Evolutionary conservation across 2,329 filamentous ascomycete genomes (phyloP).

Genomic region (Calonectria hawksworthii): DNA sequence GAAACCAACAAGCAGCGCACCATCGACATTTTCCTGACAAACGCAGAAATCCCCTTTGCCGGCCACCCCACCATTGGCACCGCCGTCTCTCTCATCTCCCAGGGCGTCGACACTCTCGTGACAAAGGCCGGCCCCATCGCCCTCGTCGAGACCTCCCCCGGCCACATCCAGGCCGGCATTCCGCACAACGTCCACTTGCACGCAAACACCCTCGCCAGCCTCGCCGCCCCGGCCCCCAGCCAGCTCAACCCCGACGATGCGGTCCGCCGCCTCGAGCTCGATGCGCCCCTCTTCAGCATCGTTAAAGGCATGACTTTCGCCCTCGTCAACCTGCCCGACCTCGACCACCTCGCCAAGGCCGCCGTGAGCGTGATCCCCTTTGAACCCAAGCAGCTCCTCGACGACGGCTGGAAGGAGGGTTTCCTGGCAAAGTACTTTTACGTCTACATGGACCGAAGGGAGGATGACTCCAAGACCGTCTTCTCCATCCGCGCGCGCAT

Average conservation of each 20-base stretch:
- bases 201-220: conserved; percentile 53
- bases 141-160: conserved; percentile 54
- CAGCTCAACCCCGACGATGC: conserved; percentile 47
- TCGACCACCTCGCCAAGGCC: conserved; percentile 68
- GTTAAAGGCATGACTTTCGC: conserved; percentile 82
- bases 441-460: conserved; percentile 55
- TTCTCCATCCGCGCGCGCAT: conserved; percentile 70
- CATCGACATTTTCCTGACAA: conserved; percentile 72
- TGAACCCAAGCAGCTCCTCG: conserved; percentile 55
- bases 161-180: conserved; percentile 72
- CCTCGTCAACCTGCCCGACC: conserved; percentile 71
- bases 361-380: conserved; percentile 52
- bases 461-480: conserved; percentile 44
- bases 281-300: conserved; percentile 70
- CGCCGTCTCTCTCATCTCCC: conserved; percentile 61
- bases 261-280: conserved; percentile 54
- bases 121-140: conserved; percentile 71
- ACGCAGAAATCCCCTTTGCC: conserved; percentile 70
- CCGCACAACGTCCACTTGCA: conserved; percentile 78
- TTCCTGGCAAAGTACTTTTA: conserved; percentile 73
- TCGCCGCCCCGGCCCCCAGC: conserved; percentile 41
- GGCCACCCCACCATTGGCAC: conserved; percentile 74
- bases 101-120: conserved; percentile 58
- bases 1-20: conserved; percentile 51
- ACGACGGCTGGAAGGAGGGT: conserved; percentile 68